These are phyloP conservation scores for Neostapfia colusana DNA, from an alignment of 176 grass and related monocot species.

Conservation along the genomic window DNA sequence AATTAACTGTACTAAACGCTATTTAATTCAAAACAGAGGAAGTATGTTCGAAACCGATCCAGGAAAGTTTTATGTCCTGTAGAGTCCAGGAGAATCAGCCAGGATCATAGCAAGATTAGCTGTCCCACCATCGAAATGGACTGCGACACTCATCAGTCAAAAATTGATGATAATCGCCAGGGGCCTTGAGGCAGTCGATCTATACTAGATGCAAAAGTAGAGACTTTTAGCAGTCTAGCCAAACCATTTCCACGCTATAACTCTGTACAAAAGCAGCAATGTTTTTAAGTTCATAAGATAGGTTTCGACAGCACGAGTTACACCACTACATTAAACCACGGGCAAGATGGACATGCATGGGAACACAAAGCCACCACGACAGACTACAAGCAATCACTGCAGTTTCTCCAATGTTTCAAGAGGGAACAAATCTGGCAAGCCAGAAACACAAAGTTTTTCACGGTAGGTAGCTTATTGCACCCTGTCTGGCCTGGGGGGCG, in stretches of 20 bases:
- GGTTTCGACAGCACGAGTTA: slow-evolving; percentile 1
- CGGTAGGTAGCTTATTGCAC: slow-evolving; percentile 42
- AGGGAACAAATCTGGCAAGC: slow-evolving; percentile 32
- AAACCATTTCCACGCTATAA: slow-evolving; percentile 29
- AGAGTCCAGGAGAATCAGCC: too few relatives aligned
- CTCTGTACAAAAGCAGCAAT: slow-evolving; percentile 39
- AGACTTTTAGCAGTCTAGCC: not conserved
- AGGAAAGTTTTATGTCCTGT: too few relatives aligned
- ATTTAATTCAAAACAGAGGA: too few relatives aligned
- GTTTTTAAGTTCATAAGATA: slow-evolving; percentile 24
- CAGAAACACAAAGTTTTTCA: slow-evolving; percentile 29
- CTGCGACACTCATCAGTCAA: too few relatives aligned
- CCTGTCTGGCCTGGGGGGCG: slow-evolving; percentile 22
- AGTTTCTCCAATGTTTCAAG: slow-evolving; percentile 44
- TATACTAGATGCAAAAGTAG: not conserved
- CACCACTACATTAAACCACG: slow-evolving; percentile 42
- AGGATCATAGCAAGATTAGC: too few relatives aligned
- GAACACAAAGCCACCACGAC: slow-evolving; percentile 43
- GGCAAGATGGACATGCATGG: not conserved
- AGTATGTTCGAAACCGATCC: too few relatives aligned
- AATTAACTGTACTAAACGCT: too few relatives aligned
- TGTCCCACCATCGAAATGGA: too few relatives aligned
- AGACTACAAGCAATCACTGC: slow-evolving; percentile 43
- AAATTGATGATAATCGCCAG: not conserved
- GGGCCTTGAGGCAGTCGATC: not conserved